Base-by-base conservation (phyloP, 805 yeast species). In the Candida mattraensis region DNA sequence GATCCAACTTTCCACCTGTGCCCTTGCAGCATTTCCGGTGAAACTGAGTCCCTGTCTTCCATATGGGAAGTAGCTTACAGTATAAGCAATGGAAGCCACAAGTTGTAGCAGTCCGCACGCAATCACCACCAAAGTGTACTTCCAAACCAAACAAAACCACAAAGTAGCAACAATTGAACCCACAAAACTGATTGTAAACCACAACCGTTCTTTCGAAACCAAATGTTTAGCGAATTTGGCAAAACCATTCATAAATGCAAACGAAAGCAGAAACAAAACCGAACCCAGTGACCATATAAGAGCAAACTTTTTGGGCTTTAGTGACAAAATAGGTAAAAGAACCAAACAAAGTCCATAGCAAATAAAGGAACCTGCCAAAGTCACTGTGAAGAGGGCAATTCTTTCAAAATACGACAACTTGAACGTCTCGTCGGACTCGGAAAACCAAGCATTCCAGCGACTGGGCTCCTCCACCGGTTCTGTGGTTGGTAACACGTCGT, bases 181-280 rank as follows among this genome's bases (percentile, higher is more conserved):
- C 47, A 88, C 80, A 60, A 84, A 89, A 28, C 84, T 76, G 5
- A 72, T 45, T 0, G 94, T 78, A 60, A 91, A 88, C 35, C 85
- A 75, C 23, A 87, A 60, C 43, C 96, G 70, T 23, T 77, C 80
- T n/a, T 70, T 66, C 1, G 93, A 78, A 7, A 80, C 55, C 42
- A 89, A 66, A 54, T 87, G 96, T 18, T 63, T 61, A 16, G 75
- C 44, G 54, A 85, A 91, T 12, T 80, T 78, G 15, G 73, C 64
- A 3, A 95, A 95, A 0, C 98, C 98, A 65, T 86, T 95, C 19
- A 88, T 64, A 5, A 87, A 72, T 2, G 95, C 96, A 63, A 89
- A 88, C 11, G 95, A 83, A 5, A 83, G 58, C 23, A 89, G 79
- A 59, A 89, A 88, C 28, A 89, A 61, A 13, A 88, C 55, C 4